phyloP scores from a whole-genome alignment of 768 basidiomycete genomes.

The Pulveroboletus sp. region DNA sequence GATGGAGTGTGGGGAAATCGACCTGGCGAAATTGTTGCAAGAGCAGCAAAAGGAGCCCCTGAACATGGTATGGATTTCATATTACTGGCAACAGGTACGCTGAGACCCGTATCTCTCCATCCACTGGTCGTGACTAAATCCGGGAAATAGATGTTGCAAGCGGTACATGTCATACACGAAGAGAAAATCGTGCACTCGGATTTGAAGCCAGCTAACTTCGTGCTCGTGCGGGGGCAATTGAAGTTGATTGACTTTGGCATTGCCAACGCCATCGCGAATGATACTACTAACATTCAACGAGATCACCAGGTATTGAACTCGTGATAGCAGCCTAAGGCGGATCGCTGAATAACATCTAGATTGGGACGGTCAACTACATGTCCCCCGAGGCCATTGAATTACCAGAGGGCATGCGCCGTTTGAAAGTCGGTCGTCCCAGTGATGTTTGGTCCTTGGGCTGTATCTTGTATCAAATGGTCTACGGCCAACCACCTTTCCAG shows the following conservation, averaged over 20 bases:
- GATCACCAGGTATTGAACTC: conserved; percentile 73
- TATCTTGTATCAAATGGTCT: conserved; percentile 98
- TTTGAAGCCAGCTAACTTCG: conserved; percentile 97
- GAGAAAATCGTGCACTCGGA: conserved; percentile 99
- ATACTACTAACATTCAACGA: conserved; percentile 96
- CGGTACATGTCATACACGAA: conserved; percentile 96
- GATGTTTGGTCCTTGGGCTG: conserved; percentile 98
- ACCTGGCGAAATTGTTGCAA: conserved; percentile 76
- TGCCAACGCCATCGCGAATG: conserved; percentile 96
- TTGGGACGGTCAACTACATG: conserved; percentile 99
- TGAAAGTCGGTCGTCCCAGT: conserved; percentile 92
- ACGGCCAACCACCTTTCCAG: conserved; percentile 89
- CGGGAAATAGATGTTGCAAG: conserved; percentile 81
- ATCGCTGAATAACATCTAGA: conserved; percentile 39
- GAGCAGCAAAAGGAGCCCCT: conserved; percentile 81
- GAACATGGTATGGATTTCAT: conserved; percentile 91
- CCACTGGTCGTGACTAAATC: background rate
- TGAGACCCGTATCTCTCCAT: background rate
- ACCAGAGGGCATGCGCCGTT: conserved; percentile 77
- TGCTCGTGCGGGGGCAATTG: conserved; percentile 88
- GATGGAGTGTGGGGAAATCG: conserved; percentile 97
- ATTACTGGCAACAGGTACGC: conserved; percentile 94
- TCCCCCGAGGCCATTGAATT: conserved; percentile 94
- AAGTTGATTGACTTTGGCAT: conserved; percentile 99
- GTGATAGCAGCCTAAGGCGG: background rate